phyloP scores from a whole-genome alignment of 352 stramenopile species.

The Lagenidium sp. region DNA sequence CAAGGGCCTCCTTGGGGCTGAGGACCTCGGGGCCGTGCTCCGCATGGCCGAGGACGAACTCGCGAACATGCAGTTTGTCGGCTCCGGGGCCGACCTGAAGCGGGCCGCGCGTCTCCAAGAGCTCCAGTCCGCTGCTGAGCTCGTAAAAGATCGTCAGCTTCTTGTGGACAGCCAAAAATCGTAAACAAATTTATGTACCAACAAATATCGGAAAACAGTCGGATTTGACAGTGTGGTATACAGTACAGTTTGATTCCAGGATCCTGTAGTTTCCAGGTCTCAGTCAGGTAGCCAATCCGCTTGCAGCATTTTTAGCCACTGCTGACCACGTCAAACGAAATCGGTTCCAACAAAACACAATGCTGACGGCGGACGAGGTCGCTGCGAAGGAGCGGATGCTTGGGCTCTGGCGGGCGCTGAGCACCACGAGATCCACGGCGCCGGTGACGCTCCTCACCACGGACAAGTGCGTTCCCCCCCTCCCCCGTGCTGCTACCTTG shows the following conservation, averaged over 20 bases:
- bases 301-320: no score
- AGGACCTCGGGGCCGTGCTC: conserved; percentile 42
- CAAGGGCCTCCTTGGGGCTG: conserved; percentile 41
- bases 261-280: no score
- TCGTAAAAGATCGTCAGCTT: no score
- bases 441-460: conserved; percentile 35
- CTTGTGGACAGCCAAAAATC: no score
- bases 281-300: no score
- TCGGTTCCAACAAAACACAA: neutral
- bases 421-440: conserved; percentile 2
- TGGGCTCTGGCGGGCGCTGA: conserved; percentile 33
- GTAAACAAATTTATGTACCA: no score
- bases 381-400: conserved; percentile 44
- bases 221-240: no score
- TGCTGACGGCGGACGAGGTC: conserved; percentile 9
- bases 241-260: no score
- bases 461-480: conserved; percentile 20
- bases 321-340: no score
- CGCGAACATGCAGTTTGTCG: conserved; percentile 33
- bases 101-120: conserved; percentile 15
- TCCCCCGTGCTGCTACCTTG: neutral
- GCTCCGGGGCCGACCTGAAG: conserved; percentile 29
- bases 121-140: conserved; percentile 28
- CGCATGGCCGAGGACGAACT: conserved; percentile 34
- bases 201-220: no score